Conservation (phyloP, 208 protist genomes). For the Angomonas deanei region DNA sequence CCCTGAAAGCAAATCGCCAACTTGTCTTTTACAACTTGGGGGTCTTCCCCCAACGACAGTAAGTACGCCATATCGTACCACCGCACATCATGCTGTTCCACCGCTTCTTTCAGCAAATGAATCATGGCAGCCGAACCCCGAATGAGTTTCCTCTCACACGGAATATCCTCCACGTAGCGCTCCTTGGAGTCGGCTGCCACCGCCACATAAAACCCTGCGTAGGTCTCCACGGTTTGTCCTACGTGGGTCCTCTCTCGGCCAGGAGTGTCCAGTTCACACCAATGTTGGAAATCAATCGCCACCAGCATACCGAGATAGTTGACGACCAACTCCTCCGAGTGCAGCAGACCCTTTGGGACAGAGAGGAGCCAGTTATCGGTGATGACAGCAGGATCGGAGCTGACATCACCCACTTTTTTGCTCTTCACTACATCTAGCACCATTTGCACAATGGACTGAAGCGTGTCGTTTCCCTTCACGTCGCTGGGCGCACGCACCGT, state of each 20-base stretch:
- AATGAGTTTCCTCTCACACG: constrained; percentile 14
- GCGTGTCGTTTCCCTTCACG: not conserved
- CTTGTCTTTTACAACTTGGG: constrained; percentile 23
- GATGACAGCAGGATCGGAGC: not conserved
- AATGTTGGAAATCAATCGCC: constrained; percentile 85
- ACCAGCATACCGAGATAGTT: constrained; percentile 80
- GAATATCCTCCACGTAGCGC: not conserved
- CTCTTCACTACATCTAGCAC: not conserved
- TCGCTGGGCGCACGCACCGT: not conserved
- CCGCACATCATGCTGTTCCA: constrained; percentile 42
- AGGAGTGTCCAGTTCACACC: constrained; percentile 34
- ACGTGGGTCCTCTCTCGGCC: not conserved
- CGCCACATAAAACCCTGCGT: constrained; percentile 48
- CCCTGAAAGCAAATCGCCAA: constrained; percentile 57
- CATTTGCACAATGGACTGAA: not conserved
- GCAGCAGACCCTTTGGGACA: constrained; percentile 38
- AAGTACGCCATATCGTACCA: constrained; percentile 66
- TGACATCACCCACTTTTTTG: not conserved
- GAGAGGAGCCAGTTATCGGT: constrained; percentile 44
- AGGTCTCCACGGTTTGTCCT: constrained; percentile 32
- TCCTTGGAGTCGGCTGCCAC: not conserved
- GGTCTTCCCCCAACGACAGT: not conserved
- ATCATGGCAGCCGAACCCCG: constrained; percentile 82
- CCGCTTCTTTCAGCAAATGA: constrained; percentile 48
- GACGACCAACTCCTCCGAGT: constrained; percentile 24